Evolutionary conservation across 352 stramenopile species (phyloP), one percentile per base, ranked within the genome.

Genomic region (Plasmopara halstedii): DNA sequence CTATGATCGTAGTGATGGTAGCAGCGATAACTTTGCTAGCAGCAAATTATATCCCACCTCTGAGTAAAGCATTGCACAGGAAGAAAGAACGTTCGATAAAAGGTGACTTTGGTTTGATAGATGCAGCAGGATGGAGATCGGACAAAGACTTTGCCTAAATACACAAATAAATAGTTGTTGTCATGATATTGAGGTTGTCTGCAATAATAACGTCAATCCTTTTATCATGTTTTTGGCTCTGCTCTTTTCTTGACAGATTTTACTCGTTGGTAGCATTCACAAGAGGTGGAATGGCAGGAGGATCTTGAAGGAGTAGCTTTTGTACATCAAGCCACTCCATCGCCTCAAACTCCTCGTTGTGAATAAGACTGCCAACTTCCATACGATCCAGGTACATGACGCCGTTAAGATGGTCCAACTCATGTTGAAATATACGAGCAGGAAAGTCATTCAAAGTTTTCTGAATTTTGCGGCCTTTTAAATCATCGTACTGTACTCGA

Each of bases 381-480:
- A 88, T 47, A n/a, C 72, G 71, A 44, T 92, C 74, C 19, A 88
- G 52, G 53, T 86, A 88, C 41, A 92, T 62, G 18, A 89, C 56
- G 37, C 80, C 80, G 33, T 89, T 70, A 14, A 92, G 53, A 18
- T 92, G 80, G 56, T 92, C 77, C 4, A 87, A 55, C 41, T 92
- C 80, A 48, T 92, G 80, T 60, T 92, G 80, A 49, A 92, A 89
- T 33, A 92, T 67, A 13, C 81, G 81, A 27, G 81, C 81, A n/a
- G 78, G 76, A 47, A 89, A 88, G 42, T 85, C 78, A 4, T 42
- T 47, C 45, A 92, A 48, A 14, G 72, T 85, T 50, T 85, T 60
- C 31, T 84, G 56, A 18, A 74, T 53, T 31, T 59, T 46, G 21
- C 72, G 56, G 11, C 81, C 81, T 29, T 85, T 41, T 14, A 41